Evolutionary conservation across 2,329 filamentous ascomycete genomes (phyloP).

Genomic region (Trichoderma simmonsii): DNA sequence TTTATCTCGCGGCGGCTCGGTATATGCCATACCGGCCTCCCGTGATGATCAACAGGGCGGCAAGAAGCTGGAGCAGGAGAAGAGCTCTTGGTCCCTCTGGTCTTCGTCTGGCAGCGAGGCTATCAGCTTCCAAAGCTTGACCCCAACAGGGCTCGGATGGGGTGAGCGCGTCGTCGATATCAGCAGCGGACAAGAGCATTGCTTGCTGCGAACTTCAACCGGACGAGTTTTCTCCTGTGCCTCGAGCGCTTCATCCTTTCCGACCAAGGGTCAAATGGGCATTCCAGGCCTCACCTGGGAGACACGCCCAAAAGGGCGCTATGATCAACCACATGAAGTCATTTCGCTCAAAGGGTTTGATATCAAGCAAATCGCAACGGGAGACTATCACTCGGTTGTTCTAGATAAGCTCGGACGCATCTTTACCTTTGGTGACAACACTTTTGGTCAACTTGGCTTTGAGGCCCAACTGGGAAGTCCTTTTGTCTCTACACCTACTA

Average conservation of each 20-base stretch:
- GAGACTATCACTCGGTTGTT: constrained; percentile 81
- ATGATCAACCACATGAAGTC: constrained; percentile 81
- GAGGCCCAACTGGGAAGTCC: constrained; percentile 61
- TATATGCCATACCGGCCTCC: constrained; percentile 82
- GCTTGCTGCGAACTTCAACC: constrained; percentile 75
- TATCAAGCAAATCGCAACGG: constrained; percentile 72
- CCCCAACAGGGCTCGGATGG: constrained; percentile 60
- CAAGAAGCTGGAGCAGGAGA: constrained; percentile 56
- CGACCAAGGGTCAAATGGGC: constrained; percentile 80
- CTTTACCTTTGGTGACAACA: constrained; percentile 90
- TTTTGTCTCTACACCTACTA: constrained; percentile 65
- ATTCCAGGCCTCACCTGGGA: constrained; percentile 78
- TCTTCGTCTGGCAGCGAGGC: constrained; percentile 31
- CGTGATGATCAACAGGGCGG: constrained; percentile 66
- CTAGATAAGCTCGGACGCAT: constrained; percentile 73
- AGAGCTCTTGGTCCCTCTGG: constrained; percentile 71
- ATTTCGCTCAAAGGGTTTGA: constrained; percentile 66
- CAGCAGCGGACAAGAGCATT: constrained; percentile 78
- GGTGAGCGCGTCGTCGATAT: constrained; percentile 74
- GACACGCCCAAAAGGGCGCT: constrained; percentile 71
- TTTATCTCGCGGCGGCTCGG: constrained; percentile 67
- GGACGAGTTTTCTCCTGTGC: constrained; percentile 90
- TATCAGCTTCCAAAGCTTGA: constrained; percentile 71
- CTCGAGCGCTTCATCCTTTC: constrained; percentile 73
- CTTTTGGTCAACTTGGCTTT: constrained; percentile 85